These are phyloP conservation scores for Onygena corvina DNA, from an alignment of 2,329 filamentous ascomycete genomes.

Conservation along the genomic window DNA sequence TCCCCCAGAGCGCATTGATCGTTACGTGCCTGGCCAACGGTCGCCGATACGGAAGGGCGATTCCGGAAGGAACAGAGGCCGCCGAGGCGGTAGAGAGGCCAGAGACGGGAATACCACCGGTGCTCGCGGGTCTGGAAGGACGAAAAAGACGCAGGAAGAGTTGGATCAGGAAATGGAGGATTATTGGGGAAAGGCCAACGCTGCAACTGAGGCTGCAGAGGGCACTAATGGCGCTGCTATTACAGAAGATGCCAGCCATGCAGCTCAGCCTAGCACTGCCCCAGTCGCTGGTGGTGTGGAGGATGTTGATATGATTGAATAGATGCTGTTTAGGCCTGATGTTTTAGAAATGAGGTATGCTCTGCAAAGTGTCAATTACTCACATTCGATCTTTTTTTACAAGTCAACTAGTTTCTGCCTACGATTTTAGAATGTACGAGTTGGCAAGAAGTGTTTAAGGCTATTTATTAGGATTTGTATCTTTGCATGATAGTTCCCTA, in stretches of 20 bases:
- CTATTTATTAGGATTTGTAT: too few relatives aligned
- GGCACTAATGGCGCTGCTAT: constrained; percentile 2
- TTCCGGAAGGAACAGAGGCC: constrained; percentile 42
- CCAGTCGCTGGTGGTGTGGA: constrained; percentile 11
- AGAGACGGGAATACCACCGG: constrained; percentile 24
- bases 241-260: constrained; percentile 1
- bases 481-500: too few relatives aligned
- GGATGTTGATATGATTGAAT: constrained; percentile 19
- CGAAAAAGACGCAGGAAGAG: constrained; percentile 80
- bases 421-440: too few relatives aligned
- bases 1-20: constrained; percentile 58
- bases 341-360: too few relatives aligned
- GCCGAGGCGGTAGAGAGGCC: constrained; percentile 37
- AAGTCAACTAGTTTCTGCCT: too few relatives aligned
- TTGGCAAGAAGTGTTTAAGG: too few relatives aligned
- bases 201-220: constrained; percentile 27
- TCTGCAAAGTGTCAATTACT: too few relatives aligned
- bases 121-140: constrained; percentile 42
- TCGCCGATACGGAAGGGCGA: constrained; percentile 32
- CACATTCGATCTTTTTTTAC: too few relatives aligned
- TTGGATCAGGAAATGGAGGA: constrained; percentile 95
- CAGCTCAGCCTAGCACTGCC: constrained; percentile 5
- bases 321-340: neutral
- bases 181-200: constrained; percentile 55
- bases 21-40: constrained; percentile 57